Evolutionary conservation across 1,284 basidiomycete species (phyloP).

Genomic region (Tilletia indica): DNA sequence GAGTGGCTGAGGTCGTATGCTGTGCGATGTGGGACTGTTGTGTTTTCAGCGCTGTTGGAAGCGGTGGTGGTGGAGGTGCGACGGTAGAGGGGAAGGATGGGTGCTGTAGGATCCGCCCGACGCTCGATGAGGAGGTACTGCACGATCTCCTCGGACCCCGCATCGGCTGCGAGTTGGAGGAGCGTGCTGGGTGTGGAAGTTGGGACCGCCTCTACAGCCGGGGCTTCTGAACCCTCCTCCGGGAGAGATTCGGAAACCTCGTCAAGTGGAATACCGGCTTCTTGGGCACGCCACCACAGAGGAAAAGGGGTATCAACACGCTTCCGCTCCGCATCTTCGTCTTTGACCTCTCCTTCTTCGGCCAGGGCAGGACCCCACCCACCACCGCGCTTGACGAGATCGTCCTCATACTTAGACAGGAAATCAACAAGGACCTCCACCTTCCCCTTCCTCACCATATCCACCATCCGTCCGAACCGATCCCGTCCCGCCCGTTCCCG

Average conservation of each 20-base stretch:
- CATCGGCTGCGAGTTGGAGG: constrained; percentile 73
- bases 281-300: constrained; percentile 37
- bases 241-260: neutral
- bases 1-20: constrained; percentile 82
- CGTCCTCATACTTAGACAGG: constrained; percentile 70
- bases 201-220: constrained; percentile 46
- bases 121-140: constrained; percentile 77
- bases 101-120: constrained; percentile 77
- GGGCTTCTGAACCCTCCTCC: constrained; percentile 20
- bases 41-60: neutral
- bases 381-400: constrained; percentile 55
- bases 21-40: constrained; percentile 61
- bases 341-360: constrained; percentile 14
- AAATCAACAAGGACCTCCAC: constrained; percentile 77
- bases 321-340: constrained; percentile 13
- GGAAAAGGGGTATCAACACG: constrained; percentile 42
- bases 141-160: constrained; percentile 74
- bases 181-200: constrained; percentile 62
- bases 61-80: neutral
- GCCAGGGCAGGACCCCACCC: constrained; percentile 22
- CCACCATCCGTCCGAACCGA: constrained; percentile 74
- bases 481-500: constrained; percentile 62
- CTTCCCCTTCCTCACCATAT: constrained; percentile 83
- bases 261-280: constrained; percentile 9
- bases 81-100: constrained; percentile 56